phyloP scores from a whole-genome alignment of 176 grass and related monocot species.

The Sorghum bicolor region DNA sequence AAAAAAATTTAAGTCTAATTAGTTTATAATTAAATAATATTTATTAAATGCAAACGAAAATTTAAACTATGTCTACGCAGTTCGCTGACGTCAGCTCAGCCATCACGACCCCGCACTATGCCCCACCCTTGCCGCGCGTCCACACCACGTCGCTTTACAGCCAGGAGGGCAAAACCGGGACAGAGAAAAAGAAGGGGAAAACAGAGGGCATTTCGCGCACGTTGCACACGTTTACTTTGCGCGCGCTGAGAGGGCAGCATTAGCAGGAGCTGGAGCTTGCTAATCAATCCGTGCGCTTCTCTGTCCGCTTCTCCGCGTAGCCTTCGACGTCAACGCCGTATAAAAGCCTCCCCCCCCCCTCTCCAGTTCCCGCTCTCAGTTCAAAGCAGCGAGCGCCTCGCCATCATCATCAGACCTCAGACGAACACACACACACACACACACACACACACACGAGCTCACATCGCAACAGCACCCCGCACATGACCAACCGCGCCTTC shows the following conservation, averaged over 20 bases:
- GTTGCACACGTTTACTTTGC: conserved; percentile 28
- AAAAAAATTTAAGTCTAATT: too few species aligned
- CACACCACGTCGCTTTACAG: conserved; percentile 18
- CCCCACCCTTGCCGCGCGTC: neutral
- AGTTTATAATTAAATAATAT: too few species aligned
- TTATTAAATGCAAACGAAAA: too few species aligned
- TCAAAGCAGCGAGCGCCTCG: conserved; percentile 1
- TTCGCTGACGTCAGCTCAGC: neutral
- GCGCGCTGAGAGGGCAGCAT: neutral
- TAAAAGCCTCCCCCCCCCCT: neutral
- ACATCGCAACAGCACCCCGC: neutral
- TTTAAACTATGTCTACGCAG: too few species aligned
- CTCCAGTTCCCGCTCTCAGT: conserved; percentile 46
- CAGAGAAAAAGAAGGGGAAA: neutral
- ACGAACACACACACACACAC: neutral
- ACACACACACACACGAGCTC: neutral
- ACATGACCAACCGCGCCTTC: conserved; percentile 25
- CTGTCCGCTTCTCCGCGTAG: conserved; percentile 9
- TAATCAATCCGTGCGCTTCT: neutral
- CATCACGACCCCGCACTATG: neutral
- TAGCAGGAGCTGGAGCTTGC: neutral
- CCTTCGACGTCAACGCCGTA: conserved; percentile 11
- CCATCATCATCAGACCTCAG: neutral
- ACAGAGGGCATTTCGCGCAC: conserved; percentile 9
- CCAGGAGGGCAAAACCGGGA: neutral